Evolutionary conservation across 371 early-diverging fungal genomes (phyloP).

Genomic region (Mucor lusitanicus): DNA sequence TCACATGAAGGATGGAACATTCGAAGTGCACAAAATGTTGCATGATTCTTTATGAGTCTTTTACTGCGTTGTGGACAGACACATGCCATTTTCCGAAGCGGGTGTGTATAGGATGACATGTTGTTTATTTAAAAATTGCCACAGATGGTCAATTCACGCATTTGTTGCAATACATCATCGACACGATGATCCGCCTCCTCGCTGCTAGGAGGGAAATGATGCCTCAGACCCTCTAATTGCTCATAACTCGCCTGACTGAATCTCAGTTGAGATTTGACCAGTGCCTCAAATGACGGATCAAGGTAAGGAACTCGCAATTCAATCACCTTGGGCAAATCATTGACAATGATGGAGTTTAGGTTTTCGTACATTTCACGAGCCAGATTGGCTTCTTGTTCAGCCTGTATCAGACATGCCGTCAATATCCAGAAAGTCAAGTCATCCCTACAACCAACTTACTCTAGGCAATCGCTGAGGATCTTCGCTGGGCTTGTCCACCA

Average conservation of each 20-base stretch:
- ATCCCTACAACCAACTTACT: slow-evolving; percentile 18
- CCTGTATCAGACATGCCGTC: slow-evolving; percentile 26
- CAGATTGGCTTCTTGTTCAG: slow-evolving; percentile 78
- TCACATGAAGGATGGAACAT: background rate
- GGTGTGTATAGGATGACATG: background rate
- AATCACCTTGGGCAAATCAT: slow-evolving; percentile 89
- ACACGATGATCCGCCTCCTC: slow-evolving; percentile 63
- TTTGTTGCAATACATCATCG: slow-evolving; percentile 82
- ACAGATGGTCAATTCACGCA: slow-evolving; percentile 90
- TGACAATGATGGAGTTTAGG: slow-evolving; percentile 77
- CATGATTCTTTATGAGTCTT: background rate
- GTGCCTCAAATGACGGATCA: slow-evolving; percentile 93
- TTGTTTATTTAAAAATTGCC: slow-evolving; percentile 50
- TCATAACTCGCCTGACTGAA: slow-evolving; percentile 82
- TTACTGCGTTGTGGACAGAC: background rate
- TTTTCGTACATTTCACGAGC: slow-evolving; percentile 81
- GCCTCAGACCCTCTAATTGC: slow-evolving; percentile 58
- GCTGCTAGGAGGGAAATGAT: slow-evolving; percentile 57
- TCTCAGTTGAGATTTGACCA: slow-evolving; percentile 85
- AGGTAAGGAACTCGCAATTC: slow-evolving; percentile 85
- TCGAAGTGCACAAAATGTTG: background rate
- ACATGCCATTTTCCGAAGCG: background rate
- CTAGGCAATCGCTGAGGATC: slow-evolving; percentile 71
- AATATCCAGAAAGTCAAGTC: too few relatives aligned
- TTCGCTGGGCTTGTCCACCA: slow-evolving; percentile 81